phyloP scores from a whole-genome alignment of 257 asterid genomes.

The Solanum lycopersicoides region DNA sequence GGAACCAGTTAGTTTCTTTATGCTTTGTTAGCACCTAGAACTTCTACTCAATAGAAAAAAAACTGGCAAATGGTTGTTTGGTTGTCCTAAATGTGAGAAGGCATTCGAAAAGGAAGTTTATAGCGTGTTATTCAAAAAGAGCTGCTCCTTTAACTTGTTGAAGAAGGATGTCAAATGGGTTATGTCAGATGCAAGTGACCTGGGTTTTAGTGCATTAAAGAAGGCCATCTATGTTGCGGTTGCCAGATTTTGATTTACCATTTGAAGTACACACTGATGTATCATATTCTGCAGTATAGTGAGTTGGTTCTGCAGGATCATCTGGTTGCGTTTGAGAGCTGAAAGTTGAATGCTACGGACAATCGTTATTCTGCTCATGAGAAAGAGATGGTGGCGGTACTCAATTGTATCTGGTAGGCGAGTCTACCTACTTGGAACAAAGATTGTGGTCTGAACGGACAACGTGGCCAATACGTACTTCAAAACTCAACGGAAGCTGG shows the following conservation, averaged over 20 bases:
- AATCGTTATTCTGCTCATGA: background rate
- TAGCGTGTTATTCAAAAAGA: too few relatives aligned
- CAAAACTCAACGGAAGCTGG: background rate
- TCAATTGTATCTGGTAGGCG: background rate
- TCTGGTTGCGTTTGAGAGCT: background rate
- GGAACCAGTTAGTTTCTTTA: background rate
- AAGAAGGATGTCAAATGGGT: background rate
- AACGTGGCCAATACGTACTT: background rate
- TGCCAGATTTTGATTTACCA: background rate
- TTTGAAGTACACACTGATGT: background rate
- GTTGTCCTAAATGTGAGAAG: background rate
- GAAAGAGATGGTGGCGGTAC: background rate
- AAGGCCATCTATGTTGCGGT: background rate
- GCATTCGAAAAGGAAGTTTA: background rate
- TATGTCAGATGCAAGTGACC: background rate
- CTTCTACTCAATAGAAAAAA: background rate
- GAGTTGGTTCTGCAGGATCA: background rate
- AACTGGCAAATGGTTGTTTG: background rate
- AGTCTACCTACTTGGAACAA: background rate
- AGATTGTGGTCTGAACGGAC: background rate
- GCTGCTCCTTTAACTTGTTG: background rate
- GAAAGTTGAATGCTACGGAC: background rate
- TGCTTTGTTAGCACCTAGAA: background rate
- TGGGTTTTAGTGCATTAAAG: background rate
- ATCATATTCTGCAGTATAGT: background rate